Conservation (phyloP, 371 early-diverging fungal genomes). For the Nematocida displodere region DNA sequence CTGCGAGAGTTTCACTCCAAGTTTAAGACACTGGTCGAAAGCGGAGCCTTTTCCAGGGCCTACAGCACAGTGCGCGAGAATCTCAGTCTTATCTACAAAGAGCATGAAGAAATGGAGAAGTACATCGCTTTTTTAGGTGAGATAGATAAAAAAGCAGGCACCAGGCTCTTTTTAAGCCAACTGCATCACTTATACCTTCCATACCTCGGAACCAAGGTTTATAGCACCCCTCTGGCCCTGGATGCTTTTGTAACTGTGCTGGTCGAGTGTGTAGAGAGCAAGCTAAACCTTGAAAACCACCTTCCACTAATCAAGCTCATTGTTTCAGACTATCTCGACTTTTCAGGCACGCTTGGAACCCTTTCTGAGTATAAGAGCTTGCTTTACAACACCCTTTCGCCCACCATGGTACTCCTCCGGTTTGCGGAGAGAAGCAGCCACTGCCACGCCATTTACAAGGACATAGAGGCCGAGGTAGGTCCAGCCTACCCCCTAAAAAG, state of each 20-base stretch:
- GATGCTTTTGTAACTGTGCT: not conserved
- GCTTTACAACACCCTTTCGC: slow-evolving; percentile 44
- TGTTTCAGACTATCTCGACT: slow-evolving; percentile 32
- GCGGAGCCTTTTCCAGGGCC: slow-evolving; percentile 4
- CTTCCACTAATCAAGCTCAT: not conserved
- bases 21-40: not conserved
- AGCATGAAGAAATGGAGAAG: not conserved
- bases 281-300: not conserved
- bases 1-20: not conserved
- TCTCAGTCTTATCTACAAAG: not conserved
- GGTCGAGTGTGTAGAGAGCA: not conserved
- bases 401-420: slow-evolving; percentile 27
- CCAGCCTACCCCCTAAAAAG: not conserved
- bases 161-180: not conserved
- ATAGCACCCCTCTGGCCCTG: not conserved
- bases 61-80: not conserved
- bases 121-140: not conserved
- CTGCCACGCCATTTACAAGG: not conserved
- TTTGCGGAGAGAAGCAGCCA: not conserved
- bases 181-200: not conserved
- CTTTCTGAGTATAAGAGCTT: not conserved
- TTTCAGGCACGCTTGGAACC: not conserved
- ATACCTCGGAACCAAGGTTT: not conserved
- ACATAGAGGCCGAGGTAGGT: not conserved
- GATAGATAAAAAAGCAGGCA: not conserved